Evolutionary conservation across 2,329 filamentous ascomycete species (phyloP).

Genomic region (Fusarium sp.): DNA sequence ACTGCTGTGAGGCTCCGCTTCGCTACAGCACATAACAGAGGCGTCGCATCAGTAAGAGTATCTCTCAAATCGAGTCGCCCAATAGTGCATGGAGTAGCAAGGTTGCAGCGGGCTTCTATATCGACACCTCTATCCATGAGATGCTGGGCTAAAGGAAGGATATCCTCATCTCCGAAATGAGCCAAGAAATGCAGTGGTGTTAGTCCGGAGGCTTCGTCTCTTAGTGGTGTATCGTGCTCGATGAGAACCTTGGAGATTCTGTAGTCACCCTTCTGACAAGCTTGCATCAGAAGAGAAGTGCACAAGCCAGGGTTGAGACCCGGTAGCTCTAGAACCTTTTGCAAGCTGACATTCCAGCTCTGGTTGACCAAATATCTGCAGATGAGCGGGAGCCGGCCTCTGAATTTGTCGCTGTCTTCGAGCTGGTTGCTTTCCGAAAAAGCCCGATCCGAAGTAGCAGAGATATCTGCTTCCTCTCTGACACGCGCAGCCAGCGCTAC

Average conservation of each 20-base stretch:
- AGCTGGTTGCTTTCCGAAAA: background rate
- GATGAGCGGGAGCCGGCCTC: fast-evolving
- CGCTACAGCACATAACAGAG: fast-evolving
- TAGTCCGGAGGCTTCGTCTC: background rate
- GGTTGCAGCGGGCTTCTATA: background rate
- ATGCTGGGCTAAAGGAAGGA: background rate
- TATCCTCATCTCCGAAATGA: background rate
- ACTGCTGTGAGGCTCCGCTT: background rate
- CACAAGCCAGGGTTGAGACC: background rate
- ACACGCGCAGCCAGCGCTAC: fast-evolving
- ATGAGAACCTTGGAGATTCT: background rate
- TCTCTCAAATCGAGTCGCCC: background rate
- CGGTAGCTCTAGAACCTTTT: fast-evolving
- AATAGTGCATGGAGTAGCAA: background rate
- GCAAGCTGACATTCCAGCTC: background rate
- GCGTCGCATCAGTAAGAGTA: background rate
- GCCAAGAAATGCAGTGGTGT: background rate
- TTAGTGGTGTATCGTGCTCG: background rate
- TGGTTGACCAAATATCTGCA: background rate
- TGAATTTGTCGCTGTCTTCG: fast-evolving
- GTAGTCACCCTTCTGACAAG: background rate
- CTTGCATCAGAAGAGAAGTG: background rate
- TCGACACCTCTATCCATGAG: background rate
- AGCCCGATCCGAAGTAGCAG: background rate
- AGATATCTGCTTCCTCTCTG: background rate